phyloP scores from a whole-genome alignment of 2,329 filamentous ascomycete genomes.

The Elsinoe ampelina region DNA sequence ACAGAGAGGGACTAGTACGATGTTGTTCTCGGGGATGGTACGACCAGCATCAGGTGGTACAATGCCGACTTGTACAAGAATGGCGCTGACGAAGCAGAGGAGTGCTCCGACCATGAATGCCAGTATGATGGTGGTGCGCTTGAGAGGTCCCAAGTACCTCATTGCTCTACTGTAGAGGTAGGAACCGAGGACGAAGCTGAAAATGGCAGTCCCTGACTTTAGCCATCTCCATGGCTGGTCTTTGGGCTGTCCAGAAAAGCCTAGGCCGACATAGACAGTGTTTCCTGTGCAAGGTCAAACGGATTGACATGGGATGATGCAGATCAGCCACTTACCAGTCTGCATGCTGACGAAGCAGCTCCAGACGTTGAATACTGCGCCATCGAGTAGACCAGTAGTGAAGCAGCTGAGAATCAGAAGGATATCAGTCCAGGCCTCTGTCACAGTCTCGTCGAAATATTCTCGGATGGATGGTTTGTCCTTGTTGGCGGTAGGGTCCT shows the following conservation, averaged over 20 bases:
- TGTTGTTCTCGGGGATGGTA: conserved; percentile 35
- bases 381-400: conserved; percentile 69
- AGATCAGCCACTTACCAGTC: conserved; percentile 46
- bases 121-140: conserved; percentile 53
- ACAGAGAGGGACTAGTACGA: conserved; percentile 55
- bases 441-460: conserved; percentile 42
- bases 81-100: conserved; percentile 32
- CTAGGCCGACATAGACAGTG: conserved; percentile 69
- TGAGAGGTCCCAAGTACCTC: conserved; percentile 50
- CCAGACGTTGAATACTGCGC: conserved; percentile 66
- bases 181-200: conserved; percentile 62
- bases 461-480: conserved; percentile 10
- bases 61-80: conserved; percentile 33
- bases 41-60: conserved; percentile 28
- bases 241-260: conserved; percentile 49
- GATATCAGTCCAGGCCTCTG: conserved; percentile 55
- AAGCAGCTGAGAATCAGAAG: conserved; percentile 64
- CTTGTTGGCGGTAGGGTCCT: background rate
- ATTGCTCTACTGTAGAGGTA: conserved; percentile 63
- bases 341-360: conserved; percentile 79
- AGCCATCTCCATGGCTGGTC: conserved; percentile 52
- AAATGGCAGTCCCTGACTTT: conserved; percentile 62
- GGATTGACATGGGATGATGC: background rate
- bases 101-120: conserved; percentile 34
- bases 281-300: conserved; percentile 40